Conservation (phyloP, 2,329 filamentous ascomycete genomes). For the Clarireedia monteithiana region DNA sequence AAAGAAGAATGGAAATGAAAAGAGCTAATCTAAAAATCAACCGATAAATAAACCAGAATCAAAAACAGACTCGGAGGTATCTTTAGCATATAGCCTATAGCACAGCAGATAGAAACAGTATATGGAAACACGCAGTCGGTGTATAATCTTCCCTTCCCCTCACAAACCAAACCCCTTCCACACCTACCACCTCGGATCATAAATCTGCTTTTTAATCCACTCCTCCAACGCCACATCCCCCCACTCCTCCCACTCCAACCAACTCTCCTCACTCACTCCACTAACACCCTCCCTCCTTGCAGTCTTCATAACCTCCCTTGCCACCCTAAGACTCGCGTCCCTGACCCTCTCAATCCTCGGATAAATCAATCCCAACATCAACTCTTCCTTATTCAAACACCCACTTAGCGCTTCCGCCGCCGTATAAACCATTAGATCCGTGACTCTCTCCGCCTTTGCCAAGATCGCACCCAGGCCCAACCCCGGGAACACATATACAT, state of each 20-base stretch:
- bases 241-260: conserved; percentile 67
- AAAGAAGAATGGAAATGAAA: too few species aligned
- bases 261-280: conserved; percentile 58
- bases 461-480: conserved; percentile 91
- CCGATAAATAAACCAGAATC: too few species aligned
- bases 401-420: conserved; percentile 75
- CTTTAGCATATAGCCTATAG: too few species aligned
- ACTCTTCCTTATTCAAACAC: conserved; percentile 72
- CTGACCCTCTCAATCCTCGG: conserved; percentile 85
- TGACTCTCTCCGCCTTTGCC: conserved; percentile 77
- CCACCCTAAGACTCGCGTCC: conserved; percentile 79
- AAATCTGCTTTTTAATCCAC: conserved; percentile 53
- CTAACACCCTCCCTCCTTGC: conserved; percentile 77
- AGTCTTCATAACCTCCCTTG: conserved; percentile 86
- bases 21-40: too few species aligned
- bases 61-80: too few species aligned
- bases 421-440: conserved; percentile 94
- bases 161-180: too few species aligned
- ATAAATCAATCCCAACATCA: conserved; percentile 80
- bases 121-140: too few species aligned
- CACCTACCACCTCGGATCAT: conserved; percentile 41
- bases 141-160: too few species aligned
- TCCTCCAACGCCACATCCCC: conserved; percentile 53
- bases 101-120: too few species aligned
- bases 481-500: conserved; percentile 91